Base-by-base conservation (phyloP, 2,329 filamentous ascomycete genomes). In the Ceratocystis alfenasii region DNA sequence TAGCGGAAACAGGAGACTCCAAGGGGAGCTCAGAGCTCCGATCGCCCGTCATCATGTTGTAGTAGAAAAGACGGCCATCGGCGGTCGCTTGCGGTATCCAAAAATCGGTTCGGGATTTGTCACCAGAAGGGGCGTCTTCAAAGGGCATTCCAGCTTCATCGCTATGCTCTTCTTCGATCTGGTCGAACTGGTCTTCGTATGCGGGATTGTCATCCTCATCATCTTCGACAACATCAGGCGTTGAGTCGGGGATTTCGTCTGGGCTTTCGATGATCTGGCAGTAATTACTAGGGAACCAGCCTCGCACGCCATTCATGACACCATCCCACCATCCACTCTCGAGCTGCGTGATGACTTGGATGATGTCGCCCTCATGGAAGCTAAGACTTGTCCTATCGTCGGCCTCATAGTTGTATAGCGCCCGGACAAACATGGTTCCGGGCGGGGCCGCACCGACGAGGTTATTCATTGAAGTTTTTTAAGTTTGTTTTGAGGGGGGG, bases 261-360 rank as follows among this genome's bases (percentile, higher is more conserved):
- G 87, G 83, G 71, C 85, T 86, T 68, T 85, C 83, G 71, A 97
- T 88, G 69, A 94, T 85, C 70, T 90, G 87, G 78, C 94, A 97
- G 78, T 99, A 99, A 76, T 99, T 99, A 80, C 93, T 97, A 46
- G 94, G 94, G 75, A 99, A 99, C 94, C 94, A 99, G 74, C 94
- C 94, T 74, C 94, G 87, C 71, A 96, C 89, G 67, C 92, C 90
- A 73, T 96, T 94, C 74, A 99, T 96, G 66, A 99, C 90, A 62
- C 94, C 94, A 78, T 99, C 94, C 94, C 94, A 99, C 94, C 94
- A 99, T 66, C 94, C 94, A 72, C 92, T 97, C 76, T 99, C 94
- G 66, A 97, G 82, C 77, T 96, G 93, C 64, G 94, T 99, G 72
- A 99, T 93, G 71, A 99, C 94, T 78, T 97, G 93, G 72, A 99